Conservation (phyloP, 2,329 filamentous ascomycete genomes). For the Verticillium longisporum region DNA sequence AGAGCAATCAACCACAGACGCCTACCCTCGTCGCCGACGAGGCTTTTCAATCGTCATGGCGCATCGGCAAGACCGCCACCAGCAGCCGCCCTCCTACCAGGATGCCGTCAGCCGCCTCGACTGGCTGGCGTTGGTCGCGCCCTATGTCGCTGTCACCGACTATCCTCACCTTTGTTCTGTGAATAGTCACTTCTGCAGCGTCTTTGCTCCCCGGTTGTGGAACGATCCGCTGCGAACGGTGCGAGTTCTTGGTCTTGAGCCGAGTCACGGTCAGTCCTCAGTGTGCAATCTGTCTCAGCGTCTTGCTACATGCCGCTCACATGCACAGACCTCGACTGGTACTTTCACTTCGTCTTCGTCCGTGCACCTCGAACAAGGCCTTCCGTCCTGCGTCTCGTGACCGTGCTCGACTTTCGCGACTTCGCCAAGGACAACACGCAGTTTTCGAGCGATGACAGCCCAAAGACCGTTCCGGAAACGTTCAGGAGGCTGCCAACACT, state of each 20-base stretch:
- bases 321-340: slow-evolving; percentile 40
- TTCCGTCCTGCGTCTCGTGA: slow-evolving; percentile 35
- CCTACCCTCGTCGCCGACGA: background rate
- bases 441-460: slow-evolving; percentile 31
- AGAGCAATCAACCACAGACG: background rate
- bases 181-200: slow-evolving; percentile 34
- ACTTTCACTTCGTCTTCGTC: slow-evolving; percentile 35
- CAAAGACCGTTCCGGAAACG: slow-evolving; percentile 28
- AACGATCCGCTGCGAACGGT: slow-evolving; percentile 36
- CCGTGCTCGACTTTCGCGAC: slow-evolving; percentile 39
- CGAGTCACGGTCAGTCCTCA: slow-evolving; percentile 34
- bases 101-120: slow-evolving; percentile 38
- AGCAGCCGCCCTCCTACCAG: slow-evolving; percentile 44
- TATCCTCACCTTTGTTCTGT: slow-evolving; percentile 43
- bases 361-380: slow-evolving; percentile 26
- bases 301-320: background rate
- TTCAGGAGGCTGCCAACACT: slow-evolving; percentile 28
- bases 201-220: slow-evolving; percentile 49
- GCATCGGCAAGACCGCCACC: slow-evolving; percentile 6
- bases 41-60: slow-evolving; percentile 11
- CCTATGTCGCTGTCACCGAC: slow-evolving; percentile 32
- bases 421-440: slow-evolving; percentile 32
- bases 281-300: too few relatives aligned
- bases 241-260: slow-evolving; percentile 31
- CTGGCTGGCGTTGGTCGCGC: slow-evolving; percentile 42